A percentile compares a stretch with the other conserved stretches of the same genome.
Conservation (phyloP, 345 rosid genomes). For the Citropsis articulata region DNA sequence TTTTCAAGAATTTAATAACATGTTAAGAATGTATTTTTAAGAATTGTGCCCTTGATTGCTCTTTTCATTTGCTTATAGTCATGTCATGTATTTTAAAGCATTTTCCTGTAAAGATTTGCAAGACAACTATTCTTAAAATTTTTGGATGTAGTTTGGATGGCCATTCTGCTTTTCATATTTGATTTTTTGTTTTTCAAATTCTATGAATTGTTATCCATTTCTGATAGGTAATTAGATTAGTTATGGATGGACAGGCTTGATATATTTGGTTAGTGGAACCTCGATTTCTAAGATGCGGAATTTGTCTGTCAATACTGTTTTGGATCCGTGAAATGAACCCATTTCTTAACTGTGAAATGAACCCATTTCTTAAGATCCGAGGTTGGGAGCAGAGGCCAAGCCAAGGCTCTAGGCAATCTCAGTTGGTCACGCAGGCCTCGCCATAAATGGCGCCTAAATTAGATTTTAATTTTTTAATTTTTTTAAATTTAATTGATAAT, state of each 20-base stretch:
- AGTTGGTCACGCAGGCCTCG: no score
- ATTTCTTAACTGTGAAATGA: not conserved
- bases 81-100: not conserved
- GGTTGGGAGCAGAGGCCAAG: no score
- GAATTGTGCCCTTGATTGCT: not conserved
- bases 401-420: no score
- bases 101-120: not conserved
- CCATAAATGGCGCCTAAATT: no score
- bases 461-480: no score
- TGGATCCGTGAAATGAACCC: not conserved
- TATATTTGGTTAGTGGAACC: not conserved
- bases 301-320: not conserved
- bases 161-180: not conserved
- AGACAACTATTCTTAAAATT: not conserved
- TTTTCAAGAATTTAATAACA: constrained; percentile 2
- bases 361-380: not conserved
- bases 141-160: not conserved
- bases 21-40: not conserved
- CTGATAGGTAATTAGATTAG: not conserved
- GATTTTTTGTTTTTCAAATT: not conserved
- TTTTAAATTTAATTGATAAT: no score
- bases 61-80: not conserved
- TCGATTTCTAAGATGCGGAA: not conserved
- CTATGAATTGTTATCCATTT: not conserved
- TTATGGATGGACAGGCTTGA: not conserved